Base-by-base conservation (phyloP, 2,329 filamentous ascomycete species). In the Diaporthe vexans region DNA sequence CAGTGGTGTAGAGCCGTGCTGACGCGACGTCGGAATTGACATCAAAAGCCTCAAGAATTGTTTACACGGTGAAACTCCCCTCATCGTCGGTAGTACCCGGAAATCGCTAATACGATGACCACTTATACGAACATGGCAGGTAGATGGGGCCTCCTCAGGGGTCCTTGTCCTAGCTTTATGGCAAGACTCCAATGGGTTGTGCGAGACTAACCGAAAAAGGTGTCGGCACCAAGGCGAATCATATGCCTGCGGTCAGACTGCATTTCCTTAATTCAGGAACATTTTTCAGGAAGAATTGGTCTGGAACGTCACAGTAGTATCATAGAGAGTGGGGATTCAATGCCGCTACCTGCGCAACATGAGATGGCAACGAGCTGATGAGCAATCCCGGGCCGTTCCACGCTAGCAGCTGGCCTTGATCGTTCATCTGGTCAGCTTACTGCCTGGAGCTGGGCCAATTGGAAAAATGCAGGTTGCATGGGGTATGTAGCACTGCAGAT, bases 351-450 rank as follows among this genome's bases (percentile, higher is more conserved):
- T 13, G 37, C 3, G 9, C 58, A n/a, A 46, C 58, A 40, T 46
- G 13, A 51, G 26, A 51, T 6, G 61, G 61, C 26, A 24, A 10
- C 21, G 19, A 17, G 8, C 19, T 51, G 43, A 11, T 17, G 19
- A 21, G 13, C 29, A 21, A 51, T 1, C 43, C 43, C 61, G 26
- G 40, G 1, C 26, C 26, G 26, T 48, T 10, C 40, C 26, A 35
- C 10, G 26, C 17, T 48, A 40, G 40, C 37, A 26, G 40, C 40
- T 65, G 33, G 43, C 29, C 21, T 67, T 15, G 11, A 24, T 8
- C 24, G 46, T n/a, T 19, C 63, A 37, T 11, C 24, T 37, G 46
- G 29, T 52, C 63, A 37, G 63, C 63, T 67, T 67, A 67, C 63
- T 67, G 5, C 15, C 40, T 48, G 19, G 13, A 37, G 29, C 24